Base-by-base conservation (phyloP, 345 rosid genomes). In the Aquilaria malaccensis region DNA sequence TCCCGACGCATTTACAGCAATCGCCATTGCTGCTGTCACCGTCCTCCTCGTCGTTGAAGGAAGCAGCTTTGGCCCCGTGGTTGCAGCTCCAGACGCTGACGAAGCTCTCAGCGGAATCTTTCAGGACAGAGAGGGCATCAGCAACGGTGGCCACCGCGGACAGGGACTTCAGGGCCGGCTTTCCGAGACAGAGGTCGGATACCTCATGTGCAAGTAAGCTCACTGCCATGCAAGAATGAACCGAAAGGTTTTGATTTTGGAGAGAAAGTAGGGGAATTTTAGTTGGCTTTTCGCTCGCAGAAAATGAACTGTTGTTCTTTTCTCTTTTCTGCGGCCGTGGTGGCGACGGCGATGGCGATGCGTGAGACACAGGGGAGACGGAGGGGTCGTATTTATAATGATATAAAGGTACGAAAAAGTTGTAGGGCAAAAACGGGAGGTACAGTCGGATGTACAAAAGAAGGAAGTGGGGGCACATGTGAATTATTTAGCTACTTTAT, bases 171-270 rank as follows among this genome's bases (percentile, higher is more conserved):
- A 94, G 73, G 1, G 96, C 83, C 11, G 97, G 99, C 77, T 94
- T 94, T 66, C 97, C 99, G 33, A 94, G 83, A 67, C 99, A 94
- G 74, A 94, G 91, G 74, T 94, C 96, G 45, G 97, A 83, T 63
- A 93, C 75, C 60, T 80, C 82, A 33, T 72, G 80, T 0, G 82
- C 72, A 62, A 81, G 78, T 48, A 89, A 74, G 54, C 85, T 80
- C 74, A 74, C 74, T 85, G 95, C 93, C 98, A 87, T 92, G 60
- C 80, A 85, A 83, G 56, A 9, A 37, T 9, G 43, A 61, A 62
- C 33, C 14, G 14, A 55, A 50, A 7, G 56, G 56, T 15, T 56
- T 3, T 37, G 56, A 50, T 15, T 56, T 3, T 37, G 14, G 57
- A 32, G 57, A 5, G 33, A 15, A 13, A 11, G 31, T 15, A 48